Evolutionary conservation across 345 rosid species (phyloP).

Genomic region (thale cress (Arabidopsis thaliana)): DNA sequence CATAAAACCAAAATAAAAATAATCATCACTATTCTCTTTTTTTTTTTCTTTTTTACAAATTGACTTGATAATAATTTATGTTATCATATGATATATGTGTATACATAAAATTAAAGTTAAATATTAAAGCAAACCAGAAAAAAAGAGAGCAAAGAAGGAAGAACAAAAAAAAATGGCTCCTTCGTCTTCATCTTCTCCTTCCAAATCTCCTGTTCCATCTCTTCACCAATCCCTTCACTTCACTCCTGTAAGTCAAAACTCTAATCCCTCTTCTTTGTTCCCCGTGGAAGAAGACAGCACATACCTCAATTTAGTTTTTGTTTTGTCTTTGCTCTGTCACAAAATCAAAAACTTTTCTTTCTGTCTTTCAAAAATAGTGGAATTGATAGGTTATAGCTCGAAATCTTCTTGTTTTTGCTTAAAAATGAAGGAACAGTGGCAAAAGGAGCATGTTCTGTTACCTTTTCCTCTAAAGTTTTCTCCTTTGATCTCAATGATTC

Average conservation of each 20-base stretch:
- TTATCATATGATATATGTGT: slow-evolving; percentile 26
- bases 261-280: slow-evolving; percentile 21
- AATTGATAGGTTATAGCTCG: slow-evolving; percentile 3
- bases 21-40: slow-evolving; percentile 11
- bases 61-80: slow-evolving; percentile 37
- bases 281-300: slow-evolving; percentile 17
- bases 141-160: slow-evolving; percentile 23
- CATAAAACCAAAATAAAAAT: neutral
- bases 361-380: neutral
- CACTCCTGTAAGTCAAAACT: slow-evolving; percentile 71
- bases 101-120: slow-evolving; percentile 26
- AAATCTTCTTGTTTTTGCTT: slow-evolving; percentile 16
- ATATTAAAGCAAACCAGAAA: slow-evolving; percentile 25
- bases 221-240: slow-evolving; percentile 62
- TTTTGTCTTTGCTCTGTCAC: slow-evolving; percentile 17
- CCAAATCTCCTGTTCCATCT: slow-evolving; percentile 59
- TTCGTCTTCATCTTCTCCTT: slow-evolving; percentile 65
- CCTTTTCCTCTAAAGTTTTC: slow-evolving; percentile 30
- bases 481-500: slow-evolving; percentile 36
- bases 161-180: slow-evolving; percentile 59
- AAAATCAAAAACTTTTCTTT: neutral
- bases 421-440: slow-evolving; percentile 11
- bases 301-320: slow-evolving; percentile 18
- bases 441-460: slow-evolving; percentile 10
- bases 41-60: neutral